phyloP scores from a whole-genome alignment of 2,329 filamentous ascomycete species.

The Xylariaceae sp. region DNA sequence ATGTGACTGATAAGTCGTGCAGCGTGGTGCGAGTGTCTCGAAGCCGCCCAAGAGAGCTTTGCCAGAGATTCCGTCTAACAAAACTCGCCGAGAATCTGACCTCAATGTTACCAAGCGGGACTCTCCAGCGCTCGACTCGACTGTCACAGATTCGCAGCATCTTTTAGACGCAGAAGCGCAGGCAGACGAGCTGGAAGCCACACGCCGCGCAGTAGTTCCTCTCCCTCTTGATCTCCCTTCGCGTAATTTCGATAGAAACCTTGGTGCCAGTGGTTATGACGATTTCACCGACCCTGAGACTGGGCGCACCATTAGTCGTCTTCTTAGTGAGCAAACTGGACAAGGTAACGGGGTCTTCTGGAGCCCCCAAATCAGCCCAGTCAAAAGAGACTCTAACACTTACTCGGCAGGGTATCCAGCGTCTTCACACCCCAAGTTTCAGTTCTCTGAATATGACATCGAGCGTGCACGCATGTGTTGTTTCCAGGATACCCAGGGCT shows the following conservation, averaged over 20 bases:
- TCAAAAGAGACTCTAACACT: no score
- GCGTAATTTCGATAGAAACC: background rate
- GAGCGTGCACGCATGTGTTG: no score
- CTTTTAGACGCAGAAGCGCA: constrained; percentile 23
- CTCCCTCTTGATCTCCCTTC: constrained; percentile 16
- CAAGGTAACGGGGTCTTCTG: no score
- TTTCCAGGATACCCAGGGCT: no score
- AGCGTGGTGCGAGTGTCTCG: constrained; percentile 5
- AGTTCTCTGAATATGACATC: no score
- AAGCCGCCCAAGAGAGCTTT: constrained; percentile 6
- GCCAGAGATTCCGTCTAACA: constrained; percentile 4
- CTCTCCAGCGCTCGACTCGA: constrained; percentile 9
- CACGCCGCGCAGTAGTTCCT: constrained; percentile 16
- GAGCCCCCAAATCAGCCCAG: no score
- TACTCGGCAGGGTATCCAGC: no score
- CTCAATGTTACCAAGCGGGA: constrained; percentile 2
- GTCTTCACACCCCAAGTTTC: no score
- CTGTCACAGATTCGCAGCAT: constrained; percentile 23
- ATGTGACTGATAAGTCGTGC: constrained; percentile 5
- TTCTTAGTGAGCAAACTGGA: no score
- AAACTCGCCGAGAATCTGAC: constrained; percentile 1
- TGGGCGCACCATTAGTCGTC: no score
- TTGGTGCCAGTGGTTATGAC: background rate
- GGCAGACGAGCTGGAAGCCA: constrained; percentile 13
- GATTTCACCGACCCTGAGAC: background rate